These are phyloP conservation scores for Pyracantha coccinea DNA, from an alignment of 331 rosid genomes.

Conservation along the genomic window DNA sequence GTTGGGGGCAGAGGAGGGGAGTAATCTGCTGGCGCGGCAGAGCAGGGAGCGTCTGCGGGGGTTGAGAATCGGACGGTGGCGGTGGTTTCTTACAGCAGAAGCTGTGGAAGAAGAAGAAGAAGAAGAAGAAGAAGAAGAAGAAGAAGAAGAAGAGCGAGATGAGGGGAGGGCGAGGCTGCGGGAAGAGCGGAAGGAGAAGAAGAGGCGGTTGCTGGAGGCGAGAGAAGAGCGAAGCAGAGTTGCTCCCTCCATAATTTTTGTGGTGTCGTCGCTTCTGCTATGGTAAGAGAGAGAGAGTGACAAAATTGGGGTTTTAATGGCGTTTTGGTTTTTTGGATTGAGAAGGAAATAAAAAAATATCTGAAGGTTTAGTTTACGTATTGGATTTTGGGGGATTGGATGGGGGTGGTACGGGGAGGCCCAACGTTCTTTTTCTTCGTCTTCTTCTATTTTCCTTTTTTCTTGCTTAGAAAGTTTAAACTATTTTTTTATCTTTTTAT, in stretches of 20 bases:
- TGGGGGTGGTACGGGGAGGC: background rate
- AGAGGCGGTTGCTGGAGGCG: slow-evolving; percentile 27
- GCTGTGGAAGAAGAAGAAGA: slow-evolving; percentile 5
- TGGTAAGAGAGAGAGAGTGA: background rate
- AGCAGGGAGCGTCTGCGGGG: slow-evolving; percentile 19
- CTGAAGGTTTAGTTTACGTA: background rate
- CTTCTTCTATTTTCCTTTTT: background rate
- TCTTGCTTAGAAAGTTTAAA: background rate
- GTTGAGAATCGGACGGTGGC: slow-evolving; percentile 6
- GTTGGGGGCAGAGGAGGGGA: slow-evolving; percentile 15
- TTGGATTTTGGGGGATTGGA: background rate
- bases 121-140: background rate
- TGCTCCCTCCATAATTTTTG: slow-evolving; percentile 43
- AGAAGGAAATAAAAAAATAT: slow-evolving; percentile 1
- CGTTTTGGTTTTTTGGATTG: background rate
- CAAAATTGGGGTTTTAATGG: background rate
- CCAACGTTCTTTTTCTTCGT: background rate
- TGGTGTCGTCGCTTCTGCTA: background rate
- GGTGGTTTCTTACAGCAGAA: slow-evolving; percentile 7
- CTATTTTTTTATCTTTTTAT: background rate
- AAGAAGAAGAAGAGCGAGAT: background rate
- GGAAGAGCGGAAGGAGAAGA: slow-evolving; percentile 40
- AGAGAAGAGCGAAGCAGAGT: slow-evolving; percentile 46
- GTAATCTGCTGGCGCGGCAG: slow-evolving; percentile 38
- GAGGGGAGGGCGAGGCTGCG: background rate